Evolutionary conservation across 305 asterid species (phyloP).

Genomic region (Fraxinus platypoda): DNA sequence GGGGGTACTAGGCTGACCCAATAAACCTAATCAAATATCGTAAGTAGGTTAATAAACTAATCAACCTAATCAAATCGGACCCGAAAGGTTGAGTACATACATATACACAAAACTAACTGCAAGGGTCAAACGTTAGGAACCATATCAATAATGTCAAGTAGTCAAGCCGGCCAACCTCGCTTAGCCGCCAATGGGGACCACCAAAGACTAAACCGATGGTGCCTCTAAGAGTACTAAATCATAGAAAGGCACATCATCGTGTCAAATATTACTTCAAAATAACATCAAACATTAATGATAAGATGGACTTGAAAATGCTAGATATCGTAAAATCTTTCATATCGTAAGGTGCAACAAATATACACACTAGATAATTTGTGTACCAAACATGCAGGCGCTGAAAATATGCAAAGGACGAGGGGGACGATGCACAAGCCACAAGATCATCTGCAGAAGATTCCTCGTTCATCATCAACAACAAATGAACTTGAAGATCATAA

Average conservation of each 20-base stretch:
- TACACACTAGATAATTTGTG: not conserved
- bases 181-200: not conserved
- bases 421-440: not conserved
- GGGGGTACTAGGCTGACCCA: not conserved
- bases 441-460: not conserved
- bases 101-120: not conserved
- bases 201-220: not conserved
- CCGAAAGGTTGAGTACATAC: too few species aligned
- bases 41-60: too few species aligned
- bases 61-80: not conserved
- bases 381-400: too few species aligned
- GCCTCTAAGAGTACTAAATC: not conserved
- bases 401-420: not conserved
- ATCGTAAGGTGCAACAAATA: too few species aligned
- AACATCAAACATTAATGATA: too few species aligned
- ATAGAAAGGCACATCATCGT: not conserved
- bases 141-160: not conserved
- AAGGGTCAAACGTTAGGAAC: too few species aligned
- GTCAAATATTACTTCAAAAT: not conserved
- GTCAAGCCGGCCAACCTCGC: not conserved
- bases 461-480: not conserved
- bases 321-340: too few species aligned
- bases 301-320: too few species aligned
- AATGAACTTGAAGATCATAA: not conserved
- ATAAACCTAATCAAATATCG: not conserved